Base-by-base conservation (phyloP, 306 rosid genomes). In the Quercus mongolica region DNA sequence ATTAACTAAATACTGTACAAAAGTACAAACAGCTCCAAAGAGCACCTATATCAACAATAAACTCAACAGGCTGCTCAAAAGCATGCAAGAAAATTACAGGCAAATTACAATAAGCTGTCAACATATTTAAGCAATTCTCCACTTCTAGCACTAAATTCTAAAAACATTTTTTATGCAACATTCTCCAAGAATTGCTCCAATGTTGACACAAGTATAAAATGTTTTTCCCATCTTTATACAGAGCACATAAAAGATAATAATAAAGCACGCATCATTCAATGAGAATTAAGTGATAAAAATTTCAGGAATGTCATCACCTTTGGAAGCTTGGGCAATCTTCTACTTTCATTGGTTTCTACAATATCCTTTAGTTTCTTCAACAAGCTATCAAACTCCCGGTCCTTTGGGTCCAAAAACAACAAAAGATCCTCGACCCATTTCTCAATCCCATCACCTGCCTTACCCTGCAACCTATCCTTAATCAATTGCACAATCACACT, bases 251-350 rank as follows among this genome's bases (percentile, higher is more conserved):
- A 77, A 64, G 28, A 33, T 56, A 54, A 35, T 3, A 31, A 38
- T 38, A 38, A 7, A 2, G 44, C 79, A 62, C 7, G 30, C 30
- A 38, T 65, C 62, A 67, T 52, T 14, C 2, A 19, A 51, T 41
- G 65, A 28, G 30, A 28, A 41, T n/a, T 52, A 28, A 55, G 67
- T 28, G 71, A 55, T 18, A 30, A 33, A 5, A 6, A 26, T 14
- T 72, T 25, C 14, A 20, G 56, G 26, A 26, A 19, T 6, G 35
- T 30, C 20, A 68, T 80, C 82, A 95, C 99, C 98, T 95, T 95
- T 20, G 99, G 97, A 80, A 93, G 89, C 92, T 95, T 95, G 74
- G 99, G 97, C 46, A 92, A 90, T 85, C 98, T 90, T 84, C 98
- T 93, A 82, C 91, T 89, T 80, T 91, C 99, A 82, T 95, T 95